These are phyloP conservation scores for Sphagnum contortum DNA, from an alignment of 225 moss, liverwort and hornwort species.

Conservation along the genomic window DNA sequence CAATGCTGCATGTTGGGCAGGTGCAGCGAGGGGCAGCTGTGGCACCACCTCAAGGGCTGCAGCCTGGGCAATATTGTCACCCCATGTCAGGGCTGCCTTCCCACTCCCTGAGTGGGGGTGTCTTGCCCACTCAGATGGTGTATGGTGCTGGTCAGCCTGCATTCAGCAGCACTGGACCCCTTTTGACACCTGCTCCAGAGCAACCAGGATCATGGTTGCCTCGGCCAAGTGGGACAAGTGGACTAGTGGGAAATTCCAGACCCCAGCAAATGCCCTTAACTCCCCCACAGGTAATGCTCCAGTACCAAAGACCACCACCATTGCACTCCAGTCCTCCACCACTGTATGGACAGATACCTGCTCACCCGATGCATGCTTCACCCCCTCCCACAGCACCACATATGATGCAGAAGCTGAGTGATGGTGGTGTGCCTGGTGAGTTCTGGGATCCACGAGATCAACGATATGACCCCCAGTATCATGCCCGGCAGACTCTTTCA, in stretches of 20 bases:
- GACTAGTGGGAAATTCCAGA: slow-evolving; percentile 40
- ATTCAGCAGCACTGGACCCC: slow-evolving; percentile 42
- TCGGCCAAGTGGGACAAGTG: slow-evolving; percentile 38
- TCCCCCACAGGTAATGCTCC: slow-evolving; percentile 92
- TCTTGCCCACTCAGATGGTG: slow-evolving; percentile 44
- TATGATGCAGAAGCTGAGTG: too few species aligned
- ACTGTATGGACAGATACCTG: too few species aligned
- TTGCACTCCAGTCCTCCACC: slow-evolving; percentile 12
- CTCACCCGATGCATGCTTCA: too few species aligned
- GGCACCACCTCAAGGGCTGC: slow-evolving; percentile 34
- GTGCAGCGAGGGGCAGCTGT: slow-evolving; percentile 22
- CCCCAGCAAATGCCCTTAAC: slow-evolving; percentile 61
- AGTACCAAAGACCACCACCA: slow-evolving; percentile 48
- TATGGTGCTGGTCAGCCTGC: slow-evolving; percentile 46
- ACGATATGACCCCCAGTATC: slow-evolving; percentile 44
- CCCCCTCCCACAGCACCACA: too few species aligned
- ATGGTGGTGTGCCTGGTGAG: too few species aligned
- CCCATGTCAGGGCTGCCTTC: slow-evolving; percentile 34
- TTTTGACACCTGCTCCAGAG: slow-evolving; percentile 39
- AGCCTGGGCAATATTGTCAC: slow-evolving; percentile 55
- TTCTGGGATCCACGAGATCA: slow-evolving; percentile 15
- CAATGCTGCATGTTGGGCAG: slow-evolving; percentile 13
- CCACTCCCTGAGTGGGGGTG: slow-evolving; percentile 37
- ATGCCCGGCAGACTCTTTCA: slow-evolving; percentile 30
- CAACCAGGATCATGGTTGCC: slow-evolving; percentile 52